Evolutionary conservation across 2,329 filamentous ascomycete genomes (phyloP).

Genomic region (Ophiosphaerella narmari): DNA sequence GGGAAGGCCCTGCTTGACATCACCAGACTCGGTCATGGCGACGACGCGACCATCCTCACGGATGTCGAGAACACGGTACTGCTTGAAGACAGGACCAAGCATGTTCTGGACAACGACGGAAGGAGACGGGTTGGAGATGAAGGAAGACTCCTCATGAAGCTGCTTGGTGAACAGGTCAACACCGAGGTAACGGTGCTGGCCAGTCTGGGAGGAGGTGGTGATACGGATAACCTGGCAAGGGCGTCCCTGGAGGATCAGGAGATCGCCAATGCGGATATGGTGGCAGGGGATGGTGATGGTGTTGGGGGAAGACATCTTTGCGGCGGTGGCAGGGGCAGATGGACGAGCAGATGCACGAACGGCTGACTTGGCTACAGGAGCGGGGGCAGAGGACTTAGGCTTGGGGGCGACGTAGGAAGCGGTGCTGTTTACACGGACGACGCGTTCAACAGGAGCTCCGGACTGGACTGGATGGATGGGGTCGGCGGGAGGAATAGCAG

Average conservation of each 20-base stretch:
- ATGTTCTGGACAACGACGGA: conserved; percentile 99
- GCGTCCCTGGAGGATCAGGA: conserved; percentile 97
- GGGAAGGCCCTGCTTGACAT: conserved; percentile 93
- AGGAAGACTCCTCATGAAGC: conserved; percentile 97
- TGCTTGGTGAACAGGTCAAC: conserved; percentile 99
- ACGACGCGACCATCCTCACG: conserved; percentile 80
- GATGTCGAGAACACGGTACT: conserved; percentile 99
- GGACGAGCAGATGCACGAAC: conserved; percentile 24
- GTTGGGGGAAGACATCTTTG: conserved; percentile 66
- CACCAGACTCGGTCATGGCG: conserved; percentile 98
- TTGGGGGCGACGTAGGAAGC: conserved; percentile 67
- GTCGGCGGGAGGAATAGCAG: conserved; percentile 35
- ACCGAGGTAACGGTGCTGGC: conserved; percentile 99
- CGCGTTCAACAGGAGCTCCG: conserved; percentile 40
- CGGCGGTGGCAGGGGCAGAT: conserved; percentile 22
- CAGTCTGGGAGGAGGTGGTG: conserved; percentile 95
- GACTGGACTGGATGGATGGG: conserved; percentile 44
- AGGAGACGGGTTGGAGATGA: conserved; percentile 94
- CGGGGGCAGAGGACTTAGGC: conserved; percentile 41
- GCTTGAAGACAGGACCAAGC: conserved; percentile 99
- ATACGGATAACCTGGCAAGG: conserved; percentile 99
- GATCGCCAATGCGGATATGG: conserved; percentile 98
- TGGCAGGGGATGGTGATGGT: conserved; percentile 98
- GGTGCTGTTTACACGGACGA: conserved; percentile 49
- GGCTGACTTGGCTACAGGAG: conserved; percentile 63